Evolutionary conservation across 2,329 filamentous ascomycete species (phyloP).

Genomic region (Aaosphaeria pasadenensis): DNA sequence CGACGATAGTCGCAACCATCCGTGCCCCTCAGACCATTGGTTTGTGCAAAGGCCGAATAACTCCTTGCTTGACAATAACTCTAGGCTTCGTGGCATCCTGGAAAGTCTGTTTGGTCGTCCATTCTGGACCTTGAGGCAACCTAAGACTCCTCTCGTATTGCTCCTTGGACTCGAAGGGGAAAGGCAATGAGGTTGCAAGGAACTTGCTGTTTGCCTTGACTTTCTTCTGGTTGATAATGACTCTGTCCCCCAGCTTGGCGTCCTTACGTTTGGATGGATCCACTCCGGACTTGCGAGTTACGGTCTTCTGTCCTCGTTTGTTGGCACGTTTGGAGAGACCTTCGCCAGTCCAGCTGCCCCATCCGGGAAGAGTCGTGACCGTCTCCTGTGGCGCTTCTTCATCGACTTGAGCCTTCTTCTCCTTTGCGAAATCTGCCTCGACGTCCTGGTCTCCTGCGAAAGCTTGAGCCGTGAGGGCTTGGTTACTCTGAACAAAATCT

Average conservation of each 20-base stretch:
- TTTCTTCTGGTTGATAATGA: constrained; percentile 90
- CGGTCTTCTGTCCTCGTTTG: constrained; percentile 50
- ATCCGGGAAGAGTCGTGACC: constrained; percentile 85
- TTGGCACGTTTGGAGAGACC: constrained; percentile 65
- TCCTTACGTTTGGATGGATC: constrained; percentile 78
- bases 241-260: constrained; percentile 67
- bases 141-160: constrained; percentile 90
- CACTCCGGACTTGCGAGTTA: constrained; percentile 67
- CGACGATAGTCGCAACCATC: no score
- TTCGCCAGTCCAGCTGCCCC: constrained; percentile 88
- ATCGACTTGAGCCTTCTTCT: constrained; percentile 69
- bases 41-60: constrained; percentile 85
- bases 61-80: constrained; percentile 86
- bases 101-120: constrained; percentile 94
- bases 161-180: constrained; percentile 80
- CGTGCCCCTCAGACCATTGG: constrained; percentile 52
- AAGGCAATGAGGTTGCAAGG: constrained; percentile 77
- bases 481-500: constrained; percentile 47
- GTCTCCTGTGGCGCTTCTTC: constrained; percentile 81
- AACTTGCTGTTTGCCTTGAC: constrained; percentile 91
- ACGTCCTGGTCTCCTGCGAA: constrained; percentile 84
- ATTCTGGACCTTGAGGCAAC: constrained; percentile 87
- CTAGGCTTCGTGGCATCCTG: constrained; percentile 86
- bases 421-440: constrained; percentile 71
- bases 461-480: constrained; percentile 72